Evolutionary conservation across 768 basidiomycete genomes (phyloP).

Genomic region (Cystobasidiopsis lactophilus): DNA sequence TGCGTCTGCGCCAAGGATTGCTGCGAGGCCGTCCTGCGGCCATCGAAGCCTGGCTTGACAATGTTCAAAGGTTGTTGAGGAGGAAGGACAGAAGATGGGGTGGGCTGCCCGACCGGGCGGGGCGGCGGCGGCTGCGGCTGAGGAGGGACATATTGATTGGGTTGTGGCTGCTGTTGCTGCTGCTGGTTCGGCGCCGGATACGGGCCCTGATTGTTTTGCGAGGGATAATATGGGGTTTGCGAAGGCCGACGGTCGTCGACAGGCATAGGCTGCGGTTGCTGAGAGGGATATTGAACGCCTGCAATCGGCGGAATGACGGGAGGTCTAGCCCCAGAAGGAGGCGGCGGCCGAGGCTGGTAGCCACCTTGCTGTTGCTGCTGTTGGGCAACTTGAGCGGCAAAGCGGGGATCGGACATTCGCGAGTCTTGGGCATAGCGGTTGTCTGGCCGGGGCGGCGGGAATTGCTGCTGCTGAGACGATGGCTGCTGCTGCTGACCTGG

Average conservation of each 20-base stretch:
- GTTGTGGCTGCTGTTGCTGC: no score
- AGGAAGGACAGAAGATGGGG: neutral
- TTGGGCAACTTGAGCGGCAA: neutral
- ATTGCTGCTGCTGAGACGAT: neutral
- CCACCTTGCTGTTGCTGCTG: neutral
- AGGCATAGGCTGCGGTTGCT: slow-evolving; percentile 1
- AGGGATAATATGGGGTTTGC: neutral
- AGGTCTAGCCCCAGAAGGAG: slow-evolving; percentile 5
- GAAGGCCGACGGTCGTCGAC: slow-evolving; percentile 3
- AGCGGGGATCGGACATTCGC: neutral
- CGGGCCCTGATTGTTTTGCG: slow-evolving; percentile 21
- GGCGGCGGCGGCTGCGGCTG: slow-evolving; percentile 3
- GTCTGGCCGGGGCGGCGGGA: neutral
- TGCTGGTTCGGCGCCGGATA: neutral
- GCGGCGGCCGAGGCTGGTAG: neutral
- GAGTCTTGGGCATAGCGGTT: no score
- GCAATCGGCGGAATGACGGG: neutral
- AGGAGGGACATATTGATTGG: neutral
- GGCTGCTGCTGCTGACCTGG: neutral
- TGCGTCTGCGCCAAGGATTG: neutral
- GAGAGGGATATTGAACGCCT: neutral
- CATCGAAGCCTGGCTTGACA: neutral
- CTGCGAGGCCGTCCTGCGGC: no score
- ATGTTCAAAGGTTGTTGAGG: neutral
- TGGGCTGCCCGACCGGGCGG: no score